A percentile compares a stretch with the other conserved stretches of the same genome.
Conservation (phyloP, 768 basidiomycete genomes). For the Pluteus cervinus region DNA sequence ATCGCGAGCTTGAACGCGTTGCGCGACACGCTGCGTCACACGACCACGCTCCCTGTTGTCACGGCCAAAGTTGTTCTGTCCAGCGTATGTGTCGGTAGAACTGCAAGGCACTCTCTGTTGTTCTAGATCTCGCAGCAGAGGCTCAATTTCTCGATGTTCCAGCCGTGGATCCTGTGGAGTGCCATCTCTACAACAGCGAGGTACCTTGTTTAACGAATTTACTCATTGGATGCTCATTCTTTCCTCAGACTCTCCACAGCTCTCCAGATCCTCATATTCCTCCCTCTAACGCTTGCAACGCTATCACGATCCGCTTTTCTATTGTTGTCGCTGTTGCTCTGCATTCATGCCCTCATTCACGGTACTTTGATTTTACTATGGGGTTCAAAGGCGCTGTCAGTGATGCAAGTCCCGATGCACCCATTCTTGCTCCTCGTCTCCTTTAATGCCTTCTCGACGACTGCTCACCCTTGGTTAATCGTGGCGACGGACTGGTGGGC, state of each 20-base stretch:
- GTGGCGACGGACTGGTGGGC: conserved; percentile 70
- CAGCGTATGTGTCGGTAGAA: too few relatives aligned
- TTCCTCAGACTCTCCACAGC: conserved; percentile 61
- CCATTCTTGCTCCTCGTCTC: conserved; percentile 81
- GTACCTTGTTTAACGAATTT: conserved; percentile 21
- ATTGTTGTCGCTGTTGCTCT: conserved; percentile 71
- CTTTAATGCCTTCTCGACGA: conserved; percentile 77
- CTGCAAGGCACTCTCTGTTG: too few relatives aligned
- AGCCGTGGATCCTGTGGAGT: conserved; percentile 63
- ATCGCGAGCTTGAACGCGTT: too few relatives aligned
- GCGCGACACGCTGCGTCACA: too few relatives aligned
- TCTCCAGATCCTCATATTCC: conserved; percentile 75
- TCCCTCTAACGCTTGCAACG: conserved; percentile 80
- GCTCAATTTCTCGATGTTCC: conserved; percentile 28
- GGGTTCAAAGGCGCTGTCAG: conserved; percentile 64
- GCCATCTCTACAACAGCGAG: conserved; percentile 60
- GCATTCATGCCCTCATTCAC: conserved; percentile 74
- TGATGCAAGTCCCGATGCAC: conserved; percentile 83
- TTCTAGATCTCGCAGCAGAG: too few relatives aligned
- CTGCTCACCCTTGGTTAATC: conserved; percentile 51
- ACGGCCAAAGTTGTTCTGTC: too few relatives aligned
- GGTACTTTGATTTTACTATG: conserved; percentile 70
- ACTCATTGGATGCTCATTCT: conserved; percentile 5
- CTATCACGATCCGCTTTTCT: conserved; percentile 77
- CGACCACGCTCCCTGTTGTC: too few relatives aligned